Conservation (phyloP, 129 eudicot genomes). For the Arctium lappa region DNA sequence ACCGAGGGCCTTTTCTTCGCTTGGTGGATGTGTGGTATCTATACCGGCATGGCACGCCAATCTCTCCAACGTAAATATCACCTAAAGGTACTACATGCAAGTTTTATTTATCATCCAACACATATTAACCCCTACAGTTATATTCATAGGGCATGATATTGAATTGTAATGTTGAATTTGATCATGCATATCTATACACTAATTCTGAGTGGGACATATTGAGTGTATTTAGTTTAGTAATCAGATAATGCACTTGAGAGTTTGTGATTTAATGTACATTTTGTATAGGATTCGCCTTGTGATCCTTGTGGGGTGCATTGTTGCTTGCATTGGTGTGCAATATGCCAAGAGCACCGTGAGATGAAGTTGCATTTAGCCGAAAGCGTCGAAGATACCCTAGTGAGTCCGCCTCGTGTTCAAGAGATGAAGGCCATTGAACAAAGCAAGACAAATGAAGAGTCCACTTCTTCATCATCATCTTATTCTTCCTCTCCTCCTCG, state of each 20-base stretch:
- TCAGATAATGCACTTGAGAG: neutral
- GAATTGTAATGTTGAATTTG: neutral
- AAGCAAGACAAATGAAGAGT: slow-evolving; percentile 12
- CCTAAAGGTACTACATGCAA: slow-evolving; percentile 43
- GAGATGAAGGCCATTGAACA: slow-evolving; percentile 46
- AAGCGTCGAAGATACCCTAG: slow-evolving; percentile 13
- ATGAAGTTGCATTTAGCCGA: slow-evolving; percentile 59
- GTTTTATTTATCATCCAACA: neutral
- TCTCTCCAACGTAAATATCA: slow-evolving; percentile 76
- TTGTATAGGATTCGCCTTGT: slow-evolving; percentile 70
- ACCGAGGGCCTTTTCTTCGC: slow-evolving; percentile 71
- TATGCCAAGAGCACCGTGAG: slow-evolving; percentile 89
- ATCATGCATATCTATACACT: neutral
- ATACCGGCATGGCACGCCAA: slow-evolving; percentile 78
- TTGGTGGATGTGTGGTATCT: slow-evolving; percentile 95
- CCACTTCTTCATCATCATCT: slow-evolving; percentile 35
- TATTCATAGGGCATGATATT: neutral
- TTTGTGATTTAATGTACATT: neutral
- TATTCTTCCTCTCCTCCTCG: slow-evolving; percentile 28
- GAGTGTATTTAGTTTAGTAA: too few species aligned
- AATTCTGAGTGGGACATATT: neutral
- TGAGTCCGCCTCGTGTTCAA: slow-evolving; percentile 65
- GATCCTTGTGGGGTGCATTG: slow-evolving; percentile 89
- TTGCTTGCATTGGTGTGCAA: slow-evolving; percentile 86
- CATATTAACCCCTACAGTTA: neutral